Conservation (phyloP, 1,139 yeast genomes). For the Pichia sp. region DNA sequence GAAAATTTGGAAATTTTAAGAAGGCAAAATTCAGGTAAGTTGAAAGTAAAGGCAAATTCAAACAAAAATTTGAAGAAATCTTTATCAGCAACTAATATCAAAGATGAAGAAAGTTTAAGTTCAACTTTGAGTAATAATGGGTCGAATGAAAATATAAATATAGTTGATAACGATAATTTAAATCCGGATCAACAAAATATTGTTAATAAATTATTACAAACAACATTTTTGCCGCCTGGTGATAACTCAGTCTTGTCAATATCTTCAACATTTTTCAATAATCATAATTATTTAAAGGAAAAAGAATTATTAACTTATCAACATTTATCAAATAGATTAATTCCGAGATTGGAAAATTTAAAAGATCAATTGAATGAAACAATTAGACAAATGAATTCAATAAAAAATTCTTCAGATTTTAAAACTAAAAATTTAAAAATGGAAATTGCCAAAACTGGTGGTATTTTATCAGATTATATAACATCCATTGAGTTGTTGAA, state of each 20-base stretch:
- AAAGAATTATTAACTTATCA: conserved; percentile 46
- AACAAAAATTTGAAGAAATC: conserved; percentile 23
- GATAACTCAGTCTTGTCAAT: conserved; percentile 46
- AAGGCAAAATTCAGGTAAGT: conserved; percentile 31
- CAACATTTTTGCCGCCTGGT: conserved; percentile 46
- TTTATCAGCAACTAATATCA: conserved; percentile 13
- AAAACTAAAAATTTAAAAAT: conserved; percentile 43
- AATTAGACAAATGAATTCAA: conserved; percentile 56
- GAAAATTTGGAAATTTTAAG: conserved; percentile 53
- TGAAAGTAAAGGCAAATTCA: conserved; percentile 20
- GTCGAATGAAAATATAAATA: background rate
- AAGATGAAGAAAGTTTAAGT: conserved; percentile 3
- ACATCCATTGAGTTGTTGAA: conserved; percentile 33
- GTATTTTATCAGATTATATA: conserved; percentile 38
- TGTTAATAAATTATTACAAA: conserved; percentile 27
- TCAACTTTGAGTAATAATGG: conserved; percentile 7
- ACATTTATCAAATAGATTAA: conserved; percentile 49
- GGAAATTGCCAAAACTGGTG: conserved; percentile 53
- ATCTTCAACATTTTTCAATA: conserved; percentile 40
- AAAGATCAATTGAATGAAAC: conserved; percentile 59
- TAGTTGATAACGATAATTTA: background rate
- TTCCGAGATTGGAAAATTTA: conserved; percentile 66
- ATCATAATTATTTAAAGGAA: conserved; percentile 38
- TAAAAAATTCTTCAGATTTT: conserved; percentile 44
- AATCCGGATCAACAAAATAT: conserved; percentile 11